Percentiles rank a stretch among this genome's conserved stretches.
phyloP scores from a whole-genome alignment of 495 filamentous ascomycete genomes.

The Tuber borchii region DNA sequence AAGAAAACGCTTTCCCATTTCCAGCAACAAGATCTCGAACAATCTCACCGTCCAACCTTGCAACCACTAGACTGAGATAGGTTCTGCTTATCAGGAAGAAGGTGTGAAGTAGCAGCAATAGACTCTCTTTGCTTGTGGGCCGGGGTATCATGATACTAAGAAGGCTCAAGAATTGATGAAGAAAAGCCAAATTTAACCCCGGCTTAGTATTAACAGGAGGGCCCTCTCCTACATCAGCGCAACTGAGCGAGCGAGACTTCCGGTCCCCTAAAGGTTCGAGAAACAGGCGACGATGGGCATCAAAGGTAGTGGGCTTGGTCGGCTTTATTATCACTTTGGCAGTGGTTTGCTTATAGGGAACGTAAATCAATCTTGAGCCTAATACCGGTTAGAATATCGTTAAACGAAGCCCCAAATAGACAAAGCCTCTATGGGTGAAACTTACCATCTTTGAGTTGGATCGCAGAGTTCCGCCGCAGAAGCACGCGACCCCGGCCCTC shows the following conservation, averaged over 20 bases:
- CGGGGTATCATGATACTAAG: constrained; percentile 95
- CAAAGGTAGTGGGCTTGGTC: constrained; percentile 91
- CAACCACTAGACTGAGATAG: constrained; percentile 82
- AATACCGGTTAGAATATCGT: constrained; percentile 11
- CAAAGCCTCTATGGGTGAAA: neutral
- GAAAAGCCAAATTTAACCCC: constrained; percentile 91
- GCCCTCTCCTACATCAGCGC: constrained; percentile 23
- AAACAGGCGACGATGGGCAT: constrained; percentile 90
- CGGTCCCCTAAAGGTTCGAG: constrained; percentile 64
- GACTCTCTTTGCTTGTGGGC: constrained; percentile 91
- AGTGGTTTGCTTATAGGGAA: constrained; percentile 79
- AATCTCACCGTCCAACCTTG: constrained; percentile 89
- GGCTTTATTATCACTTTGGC: constrained; percentile 85
- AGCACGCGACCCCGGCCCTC: constrained; percentile 70
- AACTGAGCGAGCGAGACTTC: constrained; percentile 14
- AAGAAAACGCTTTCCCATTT: constrained; percentile 78
- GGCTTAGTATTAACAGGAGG: constrained; percentile 87
- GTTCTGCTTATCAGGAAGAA: constrained; percentile 84
- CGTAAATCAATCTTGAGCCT: constrained; percentile 81
- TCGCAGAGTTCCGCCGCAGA: constrained; percentile 82
- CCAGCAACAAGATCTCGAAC: constrained; percentile 92
- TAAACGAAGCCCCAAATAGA: constrained; percentile 1
- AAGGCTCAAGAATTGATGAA: constrained; percentile 92
- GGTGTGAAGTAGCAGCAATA: constrained; percentile 76
- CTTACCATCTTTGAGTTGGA: constrained; percentile 75